Conservation (phyloP, 306 rosid species). For the Gleditsia sinensis region DNA sequence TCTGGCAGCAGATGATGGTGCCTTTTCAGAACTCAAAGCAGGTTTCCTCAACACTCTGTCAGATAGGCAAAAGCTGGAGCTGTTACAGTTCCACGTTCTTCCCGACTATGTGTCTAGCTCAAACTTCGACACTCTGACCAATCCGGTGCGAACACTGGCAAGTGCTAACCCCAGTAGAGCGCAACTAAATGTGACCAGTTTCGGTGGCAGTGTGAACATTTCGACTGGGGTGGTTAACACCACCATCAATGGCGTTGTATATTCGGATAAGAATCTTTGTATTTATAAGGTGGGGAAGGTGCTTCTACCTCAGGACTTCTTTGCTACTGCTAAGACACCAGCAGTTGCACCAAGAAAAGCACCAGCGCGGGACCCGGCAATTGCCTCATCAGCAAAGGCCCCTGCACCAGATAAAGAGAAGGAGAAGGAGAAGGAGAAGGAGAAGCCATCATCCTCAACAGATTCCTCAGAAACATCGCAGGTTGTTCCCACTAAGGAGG, state of each 20-base stretch:
- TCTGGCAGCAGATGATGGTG: conserved; percentile 54
- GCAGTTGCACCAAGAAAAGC: conserved; percentile 30
- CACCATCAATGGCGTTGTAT: conserved; percentile 54
- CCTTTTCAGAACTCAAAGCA: conserved; percentile 64
- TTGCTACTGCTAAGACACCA: conserved; percentile 31
- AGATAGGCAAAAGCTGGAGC: conserved; percentile 54
- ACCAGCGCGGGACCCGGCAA: too few relatives aligned
- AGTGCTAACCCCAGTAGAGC: conserved; percentile 49
- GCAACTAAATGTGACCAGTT: conserved; percentile 63
- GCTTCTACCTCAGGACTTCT: conserved; percentile 56
- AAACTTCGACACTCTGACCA: conserved; percentile 68
- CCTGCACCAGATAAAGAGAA: conserved; percentile 51
- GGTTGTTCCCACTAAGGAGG: conserved; percentile 39
- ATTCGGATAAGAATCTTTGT: conserved; percentile 60
- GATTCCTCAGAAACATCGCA: conserved; percentile 38
- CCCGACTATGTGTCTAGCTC: conserved; percentile 51
- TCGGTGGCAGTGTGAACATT: conserved; percentile 55
- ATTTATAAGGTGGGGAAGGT: conserved; percentile 63
- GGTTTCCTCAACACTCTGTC: conserved; percentile 64
- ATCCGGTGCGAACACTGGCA: conserved; percentile 65
- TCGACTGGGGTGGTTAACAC: conserved; percentile 63
- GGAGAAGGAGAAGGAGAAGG: conserved; percentile 53
- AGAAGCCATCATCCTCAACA: conserved; percentile 23
- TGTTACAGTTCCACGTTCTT: conserved; percentile 70
- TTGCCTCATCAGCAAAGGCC: too few relatives aligned